A percentile compares a stretch with the other conserved stretches of the same genome.
Evolutionary conservation across 2,329 filamentous ascomycete species (phyloP).

Genomic region (Escovopsis sp.): DNA sequence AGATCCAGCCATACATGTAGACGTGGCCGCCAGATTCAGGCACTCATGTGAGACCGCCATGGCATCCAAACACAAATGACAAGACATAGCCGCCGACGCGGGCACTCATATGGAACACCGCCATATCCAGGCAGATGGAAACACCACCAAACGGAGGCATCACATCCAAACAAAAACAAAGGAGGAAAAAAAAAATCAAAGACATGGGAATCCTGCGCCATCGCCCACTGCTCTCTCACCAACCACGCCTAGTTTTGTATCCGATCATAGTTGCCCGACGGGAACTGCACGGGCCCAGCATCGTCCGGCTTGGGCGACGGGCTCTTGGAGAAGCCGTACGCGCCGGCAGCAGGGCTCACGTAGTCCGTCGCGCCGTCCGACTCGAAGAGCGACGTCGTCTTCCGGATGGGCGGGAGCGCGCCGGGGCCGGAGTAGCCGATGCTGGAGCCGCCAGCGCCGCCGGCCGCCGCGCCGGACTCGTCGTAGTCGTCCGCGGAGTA

Average conservation of each 20-base stretch:
- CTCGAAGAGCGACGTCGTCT: slow-evolving; percentile 30
- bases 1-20: too few species aligned
- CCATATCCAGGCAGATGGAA: too few species aligned
- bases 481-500: slow-evolving; percentile 24
- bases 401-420: slow-evolving; percentile 13
- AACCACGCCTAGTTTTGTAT: slow-evolving; percentile 13
- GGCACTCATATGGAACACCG: too few species aligned
- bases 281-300: slow-evolving; percentile 38
- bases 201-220: slow-evolving; percentile 7
- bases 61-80: too few species aligned
- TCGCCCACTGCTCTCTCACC: slow-evolving; percentile 1
- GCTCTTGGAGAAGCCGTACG: not conserved
- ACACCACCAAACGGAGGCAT: too few species aligned
- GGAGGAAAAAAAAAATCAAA: slow-evolving; percentile 1
- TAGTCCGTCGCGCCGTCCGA: slow-evolving; percentile 29
- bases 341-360: slow-evolving; percentile 8
- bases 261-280: slow-evolving; percentile 41
- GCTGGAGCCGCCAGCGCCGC: slow-evolving; percentile 33
- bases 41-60: too few species aligned
- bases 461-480: slow-evolving; percentile 24
- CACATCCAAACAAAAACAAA: not conserved
- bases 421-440: slow-evolving; percentile 28
- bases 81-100: too few species aligned
- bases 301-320: slow-evolving; percentile 18
- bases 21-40: too few species aligned